Evolutionary conservation across 2,329 filamentous ascomycete species (phyloP).

Genomic region (Ceratocystis destructans): DNA sequence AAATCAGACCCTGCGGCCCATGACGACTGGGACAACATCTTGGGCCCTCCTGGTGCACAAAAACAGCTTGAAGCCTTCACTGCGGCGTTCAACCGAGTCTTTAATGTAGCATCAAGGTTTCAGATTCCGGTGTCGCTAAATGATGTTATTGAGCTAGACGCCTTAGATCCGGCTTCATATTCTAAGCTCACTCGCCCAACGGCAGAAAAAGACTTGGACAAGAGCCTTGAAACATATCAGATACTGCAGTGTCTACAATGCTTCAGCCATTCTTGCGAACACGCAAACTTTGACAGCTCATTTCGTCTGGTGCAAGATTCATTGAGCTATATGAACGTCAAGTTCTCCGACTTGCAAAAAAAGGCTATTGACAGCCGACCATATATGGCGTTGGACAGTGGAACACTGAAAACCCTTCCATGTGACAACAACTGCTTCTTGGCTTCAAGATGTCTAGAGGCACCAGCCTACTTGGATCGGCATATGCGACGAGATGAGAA

Average conservation of each 20-base stretch:
- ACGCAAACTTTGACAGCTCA: constrained; percentile 40
- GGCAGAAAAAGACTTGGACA: constrained; percentile 19
- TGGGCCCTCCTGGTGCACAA: not conserved
- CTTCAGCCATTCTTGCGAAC: constrained; percentile 46
- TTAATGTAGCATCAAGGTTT: constrained; percentile 27
- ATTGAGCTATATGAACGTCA: constrained; percentile 3
- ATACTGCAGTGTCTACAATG: constrained; percentile 46
- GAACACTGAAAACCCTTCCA: not conserved
- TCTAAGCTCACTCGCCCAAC: not conserved
- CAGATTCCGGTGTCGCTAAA: constrained; percentile 34
- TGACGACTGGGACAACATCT: constrained; percentile 8
- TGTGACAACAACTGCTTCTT: constrained; percentile 17
- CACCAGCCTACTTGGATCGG: not conserved
- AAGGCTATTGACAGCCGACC: constrained; percentile 9
- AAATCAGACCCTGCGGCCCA: not conserved
- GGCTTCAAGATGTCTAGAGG: not conserved
- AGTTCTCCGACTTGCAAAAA: constrained; percentile 9
- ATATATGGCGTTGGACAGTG: not conserved
- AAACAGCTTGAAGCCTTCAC: constrained; percentile 29
- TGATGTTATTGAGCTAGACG: constrained; percentile 34
- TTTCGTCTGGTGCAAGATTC: constrained; percentile 15
- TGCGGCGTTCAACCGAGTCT: constrained; percentile 43
- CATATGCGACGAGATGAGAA: constrained; percentile 5
- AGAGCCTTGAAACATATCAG: constrained; percentile 39
- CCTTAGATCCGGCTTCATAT: constrained; percentile 9